Base-by-base conservation (phyloP, 2,329 filamentous ascomycete genomes). In the Elsinoe necatrix region DNA sequence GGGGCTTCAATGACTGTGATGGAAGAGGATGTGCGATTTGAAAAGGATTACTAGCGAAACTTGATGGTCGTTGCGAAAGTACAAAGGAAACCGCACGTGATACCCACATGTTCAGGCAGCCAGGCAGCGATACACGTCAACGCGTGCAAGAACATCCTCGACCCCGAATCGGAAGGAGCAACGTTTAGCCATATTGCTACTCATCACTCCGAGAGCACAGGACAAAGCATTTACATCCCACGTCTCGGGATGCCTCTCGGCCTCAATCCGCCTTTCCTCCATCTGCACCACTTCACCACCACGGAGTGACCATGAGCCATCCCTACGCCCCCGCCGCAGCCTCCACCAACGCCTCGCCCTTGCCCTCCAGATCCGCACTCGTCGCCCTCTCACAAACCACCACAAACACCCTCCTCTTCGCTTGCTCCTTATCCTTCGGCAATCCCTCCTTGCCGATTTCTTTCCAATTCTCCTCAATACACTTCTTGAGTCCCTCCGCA, bases 381-480 rank as follows among this genome's bases (percentile, higher is more conserved):
- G 70, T 65, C 1, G 68, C 70, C 41, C 71, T 61, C 61, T 74
- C 72, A 12, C 73, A 62, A 7, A 72, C 59, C 2, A 69, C 57
- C 1, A 74, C 71, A 62, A 75, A 73, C 8, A 67, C 71, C 25
- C 69, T 64, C 20, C 69, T 64, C 59, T 72, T 70, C 50, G 65
- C 64, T 4, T 59, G 65, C 21, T 71, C 68, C 37, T 69, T 66
- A 20, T 69, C 61, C 27, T 65, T 63, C 12, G 68, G 54, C 11
- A 63, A 42, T 1, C 58, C 52, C 16, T 65, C 63, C 1, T 63
- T 66, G 6, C 68, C 59, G 20, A 74, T 57, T n/a, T 65, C 62
- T 21, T 57, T 63, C 70, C 69, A 74, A 25, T 70, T 60, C 29
- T 66, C 51, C n/a, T 70, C 65, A n/a, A 75, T 58, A 21, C 68